Percentiles rank a stretch among this genome's conserved stretches.
Evolutionary conservation across 306 rosid genomes (phyloP).

Genomic region (Abrus pulchellus): DNA sequence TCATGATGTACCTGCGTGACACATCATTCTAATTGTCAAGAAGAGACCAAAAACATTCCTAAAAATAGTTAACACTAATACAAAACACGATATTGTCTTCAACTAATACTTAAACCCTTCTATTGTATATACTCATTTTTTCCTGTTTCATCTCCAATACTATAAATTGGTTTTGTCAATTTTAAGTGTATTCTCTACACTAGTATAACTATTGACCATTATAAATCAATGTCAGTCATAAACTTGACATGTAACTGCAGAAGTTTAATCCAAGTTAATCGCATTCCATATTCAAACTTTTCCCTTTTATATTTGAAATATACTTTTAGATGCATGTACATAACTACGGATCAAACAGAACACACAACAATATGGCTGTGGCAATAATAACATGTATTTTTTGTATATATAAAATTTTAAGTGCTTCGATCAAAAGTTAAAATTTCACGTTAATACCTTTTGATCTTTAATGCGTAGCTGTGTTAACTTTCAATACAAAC

Average conservation of each 20-base stretch:
- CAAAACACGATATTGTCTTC: constrained; percentile 7
- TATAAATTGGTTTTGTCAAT: background rate
- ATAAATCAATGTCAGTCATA: constrained; percentile 17
- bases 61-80: background rate
- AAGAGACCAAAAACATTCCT: constrained; percentile 13
- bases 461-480: too few species aligned
- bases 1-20: constrained; percentile 85
- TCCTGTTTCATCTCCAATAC: background rate
- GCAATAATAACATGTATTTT: too few species aligned
- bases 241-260: constrained; percentile 28
- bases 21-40: constrained; percentile 50
- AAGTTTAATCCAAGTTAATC: constrained; percentile 1
- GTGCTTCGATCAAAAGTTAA: too few species aligned
- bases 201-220: constrained; percentile 1
- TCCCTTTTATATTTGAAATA: background rate
- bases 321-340: too few species aligned
- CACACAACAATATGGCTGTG: too few species aligned
- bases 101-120: background rate
- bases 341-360: too few species aligned
- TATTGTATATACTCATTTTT: background rate
- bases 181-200: background rate
- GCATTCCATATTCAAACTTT: background rate
- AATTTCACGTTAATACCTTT: too few species aligned
- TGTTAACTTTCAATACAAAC: too few species aligned
- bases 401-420: too few species aligned